Percentiles rank a stretch among this genome's conserved stretches.
Conservation (phyloP, 2,329 filamentous ascomycete genomes). For the Botrytis squamosa region DNA sequence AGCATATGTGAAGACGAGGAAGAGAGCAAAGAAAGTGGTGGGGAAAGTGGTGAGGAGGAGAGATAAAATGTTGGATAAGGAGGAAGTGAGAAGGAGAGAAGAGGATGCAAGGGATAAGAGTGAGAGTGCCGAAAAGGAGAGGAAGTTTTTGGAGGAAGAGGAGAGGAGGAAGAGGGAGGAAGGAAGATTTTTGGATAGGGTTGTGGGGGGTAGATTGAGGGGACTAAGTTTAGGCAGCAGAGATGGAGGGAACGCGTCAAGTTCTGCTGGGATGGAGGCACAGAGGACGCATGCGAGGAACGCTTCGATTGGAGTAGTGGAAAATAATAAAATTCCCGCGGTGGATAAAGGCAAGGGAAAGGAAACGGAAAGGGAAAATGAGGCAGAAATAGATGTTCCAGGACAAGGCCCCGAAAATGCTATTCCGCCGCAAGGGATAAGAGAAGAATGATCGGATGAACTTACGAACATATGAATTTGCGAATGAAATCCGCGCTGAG, state of each 20-base stretch:
- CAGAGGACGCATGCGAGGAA: background rate
- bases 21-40: constrained; percentile 54
- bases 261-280: too few relatives aligned
- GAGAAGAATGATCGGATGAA: background rate
- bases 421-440: background rate
- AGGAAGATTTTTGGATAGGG: background rate
- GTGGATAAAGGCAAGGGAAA: background rate
- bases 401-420: background rate
- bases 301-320: background rate
- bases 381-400: background rate
- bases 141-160: background rate
- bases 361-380: background rate
- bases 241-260: background rate
- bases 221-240: background rate
- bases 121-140: constrained; percentile 7
- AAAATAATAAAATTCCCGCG: background rate
- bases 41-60: constrained; percentile 12
- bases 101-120: background rate
- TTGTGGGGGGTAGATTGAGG: background rate
- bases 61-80: constrained; percentile 2
- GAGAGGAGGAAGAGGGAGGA: background rate
- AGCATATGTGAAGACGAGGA: constrained; percentile 68
- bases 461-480: background rate
- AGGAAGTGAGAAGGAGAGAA: background rate
- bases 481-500: background rate